Evolutionary conservation across 2,329 filamentous ascomycete genomes (phyloP).

Genomic region (Exophiala sideris): DNA sequence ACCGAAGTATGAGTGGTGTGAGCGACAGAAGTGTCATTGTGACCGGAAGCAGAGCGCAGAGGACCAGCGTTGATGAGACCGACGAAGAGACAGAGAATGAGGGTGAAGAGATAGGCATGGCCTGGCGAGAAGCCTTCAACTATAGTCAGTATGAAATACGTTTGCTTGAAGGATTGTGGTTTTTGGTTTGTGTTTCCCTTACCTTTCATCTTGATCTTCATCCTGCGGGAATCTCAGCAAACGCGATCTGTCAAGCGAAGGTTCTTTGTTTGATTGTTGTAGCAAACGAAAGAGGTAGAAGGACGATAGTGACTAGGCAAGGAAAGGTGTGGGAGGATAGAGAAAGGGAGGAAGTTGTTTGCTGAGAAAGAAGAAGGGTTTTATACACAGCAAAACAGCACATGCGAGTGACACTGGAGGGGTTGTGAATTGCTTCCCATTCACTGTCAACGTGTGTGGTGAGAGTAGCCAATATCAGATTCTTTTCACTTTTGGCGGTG

Average conservation of each 20-base stretch:
- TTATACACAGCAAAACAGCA: background rate
- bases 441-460: background rate
- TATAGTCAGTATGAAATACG: background rate
- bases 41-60: background rate
- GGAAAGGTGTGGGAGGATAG: background rate
- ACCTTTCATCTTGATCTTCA: background rate
- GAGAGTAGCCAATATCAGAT: background rate
- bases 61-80: constrained; percentile 1
- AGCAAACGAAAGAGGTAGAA: background rate
- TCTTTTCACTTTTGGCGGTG: background rate
- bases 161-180: background rate
- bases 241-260: background rate
- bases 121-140: background rate
- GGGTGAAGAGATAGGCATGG: background rate
- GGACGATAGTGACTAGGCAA: background rate
- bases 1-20: background rate
- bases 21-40: background rate
- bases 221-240: background rate
- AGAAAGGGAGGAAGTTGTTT: background rate
- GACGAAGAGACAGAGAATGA: background rate
- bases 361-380: background rate
- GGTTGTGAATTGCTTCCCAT: background rate
- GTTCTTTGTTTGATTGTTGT: background rate
- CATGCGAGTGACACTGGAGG: background rate
- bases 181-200: background rate